phyloP scores from a whole-genome alignment of 2,329 filamentous ascomycete genomes.

The Calonectria honghensis region DNA sequence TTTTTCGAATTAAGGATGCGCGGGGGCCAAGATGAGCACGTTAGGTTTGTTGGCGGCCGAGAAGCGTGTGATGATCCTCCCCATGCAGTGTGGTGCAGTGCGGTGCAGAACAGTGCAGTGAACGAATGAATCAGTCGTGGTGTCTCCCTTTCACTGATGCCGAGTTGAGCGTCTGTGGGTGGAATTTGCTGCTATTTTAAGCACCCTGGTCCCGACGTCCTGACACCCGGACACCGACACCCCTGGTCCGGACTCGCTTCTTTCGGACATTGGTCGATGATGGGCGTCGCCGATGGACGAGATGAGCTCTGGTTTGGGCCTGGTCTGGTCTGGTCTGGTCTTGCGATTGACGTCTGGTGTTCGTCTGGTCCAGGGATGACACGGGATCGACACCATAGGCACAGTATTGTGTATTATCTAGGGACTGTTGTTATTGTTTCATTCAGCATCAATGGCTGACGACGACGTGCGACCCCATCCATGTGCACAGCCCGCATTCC shows the following conservation, averaged over 20 bases:
- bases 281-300: slow-evolving; percentile 5
- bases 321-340: not conserved
- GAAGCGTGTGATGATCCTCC: slow-evolving; percentile 1
- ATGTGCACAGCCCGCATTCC: slow-evolving; percentile 19
- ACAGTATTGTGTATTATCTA: not conserved
- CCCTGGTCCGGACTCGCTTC: slow-evolving; percentile 20
- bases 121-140: not conserved
- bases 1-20: slow-evolving; percentile 18
- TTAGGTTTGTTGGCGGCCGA: slow-evolving; percentile 8
- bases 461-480: not conserved
- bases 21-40: slow-evolving; percentile 25
- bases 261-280: slow-evolving; percentile 10
- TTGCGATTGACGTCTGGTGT: slow-evolving; percentile 15
- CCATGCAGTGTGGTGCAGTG: not conserved
- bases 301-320: not conserved
- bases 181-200: slow-evolving; percentile 35
- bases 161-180: slow-evolving; percentile 5
- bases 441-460: slow-evolving; percentile 11
- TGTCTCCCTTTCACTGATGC: slow-evolving; percentile 12
- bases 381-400: slow-evolving; percentile 6
- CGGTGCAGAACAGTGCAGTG: not conserved
- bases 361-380: not conserved
- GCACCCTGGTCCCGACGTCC: slow-evolving; percentile 19
- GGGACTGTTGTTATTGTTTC: not conserved
- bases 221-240: not conserved